Conservation (phyloP, 1,139 yeast species). For the Candida pseudoviswanathii region DNA sequence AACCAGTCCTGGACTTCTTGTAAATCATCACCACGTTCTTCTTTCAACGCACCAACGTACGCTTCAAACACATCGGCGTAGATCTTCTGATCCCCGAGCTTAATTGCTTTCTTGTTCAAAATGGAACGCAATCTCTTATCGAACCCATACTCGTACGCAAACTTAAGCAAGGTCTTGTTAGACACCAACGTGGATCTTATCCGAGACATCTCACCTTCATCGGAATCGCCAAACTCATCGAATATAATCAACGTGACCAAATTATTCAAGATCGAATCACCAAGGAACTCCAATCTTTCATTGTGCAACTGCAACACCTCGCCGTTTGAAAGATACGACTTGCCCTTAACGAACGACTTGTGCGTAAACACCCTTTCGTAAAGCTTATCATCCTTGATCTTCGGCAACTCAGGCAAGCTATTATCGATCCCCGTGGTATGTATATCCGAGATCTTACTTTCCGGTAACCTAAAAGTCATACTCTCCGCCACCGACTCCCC, state of each 20-base stretch:
- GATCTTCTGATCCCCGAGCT: constrained; percentile 51
- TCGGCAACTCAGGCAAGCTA: constrained; percentile 63
- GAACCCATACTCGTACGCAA: constrained; percentile 72
- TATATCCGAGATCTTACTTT: constrained; percentile 18
- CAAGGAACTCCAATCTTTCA: constrained; percentile 90
- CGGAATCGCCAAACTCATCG: constrained; percentile 63
- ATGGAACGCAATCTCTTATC: constrained; percentile 58
- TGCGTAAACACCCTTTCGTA: constrained; percentile 79
- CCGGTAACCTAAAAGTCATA: constrained; percentile 11
- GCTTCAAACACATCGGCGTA: constrained; percentile 88
- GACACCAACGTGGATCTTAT: constrained; percentile 73
- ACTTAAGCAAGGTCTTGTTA: constrained; percentile 71
- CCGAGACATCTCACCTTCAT: constrained; percentile 82
- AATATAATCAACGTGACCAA: constrained; percentile 71
- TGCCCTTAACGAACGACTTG: constrained; percentile 67
- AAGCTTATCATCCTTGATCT: constrained; percentile 59
- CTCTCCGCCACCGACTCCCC: neutral
- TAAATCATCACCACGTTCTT: constrained; percentile 54
- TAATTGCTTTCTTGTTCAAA: constrained; percentile 36
- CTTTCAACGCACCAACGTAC: constrained; percentile 79
- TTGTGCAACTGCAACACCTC: constrained; percentile 71
- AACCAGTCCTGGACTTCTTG: constrained; percentile 64
- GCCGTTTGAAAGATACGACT: constrained; percentile 53
- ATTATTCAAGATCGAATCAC: constrained; percentile 84
- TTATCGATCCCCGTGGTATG: constrained; percentile 31